phyloP scores from a whole-genome alignment of 1,139 yeast species.

The Blastobotrys apis region DNA sequence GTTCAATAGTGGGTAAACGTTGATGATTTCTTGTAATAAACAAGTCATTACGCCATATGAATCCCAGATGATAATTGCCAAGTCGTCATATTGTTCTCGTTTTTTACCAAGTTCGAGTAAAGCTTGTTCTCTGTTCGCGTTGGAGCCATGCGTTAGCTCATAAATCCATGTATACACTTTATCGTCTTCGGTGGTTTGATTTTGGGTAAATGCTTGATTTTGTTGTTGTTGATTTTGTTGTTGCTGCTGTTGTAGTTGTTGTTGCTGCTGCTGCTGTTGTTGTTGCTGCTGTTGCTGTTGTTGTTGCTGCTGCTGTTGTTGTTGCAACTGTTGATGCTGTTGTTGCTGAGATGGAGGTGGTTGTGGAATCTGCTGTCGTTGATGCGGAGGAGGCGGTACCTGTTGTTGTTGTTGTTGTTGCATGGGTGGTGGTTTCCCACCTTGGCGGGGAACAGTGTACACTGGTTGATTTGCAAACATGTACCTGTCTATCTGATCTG shows the following conservation, averaged over 20 bases:
- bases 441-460: conserved; percentile 14
- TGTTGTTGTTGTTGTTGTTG: conserved; percentile 9
- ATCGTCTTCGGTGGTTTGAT: conserved; percentile 71
- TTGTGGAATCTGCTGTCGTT: conserved; percentile 3
- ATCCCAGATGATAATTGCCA: conserved; percentile 91
- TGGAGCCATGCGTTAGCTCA: conserved; percentile 83
- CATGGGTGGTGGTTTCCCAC: conserved; percentile 1
- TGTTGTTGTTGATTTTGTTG: conserved; percentile 12
- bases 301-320: conserved; percentile 8
- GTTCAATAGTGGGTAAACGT: conserved; percentile 82
- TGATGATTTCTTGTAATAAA: conserved; percentile 78
- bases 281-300: conserved; percentile 10
- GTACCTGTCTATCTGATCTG: not conserved
- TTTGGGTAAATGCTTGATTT: conserved; percentile 8
- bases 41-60: conserved; percentile 96
- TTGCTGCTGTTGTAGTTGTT: conserved; percentile 11
- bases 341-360: conserved; percentile 1
- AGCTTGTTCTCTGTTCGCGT: conserved; percentile 72
- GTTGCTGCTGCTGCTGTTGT: conserved; percentile 6
- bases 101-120: conserved; percentile 86
- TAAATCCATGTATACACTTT: conserved; percentile 88
- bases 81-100: conserved; percentile 89
- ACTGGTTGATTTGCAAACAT: conserved; percentile 18
- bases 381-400: conserved; percentile 9
- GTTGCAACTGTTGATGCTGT: conserved; percentile 2